Percentiles rank a stretch among this genome's conserved stretches.
These are phyloP conservation scores for Spinacia oleracea DNA, from an alignment of 179 eudicot genomes.

Conservation along the genomic window DNA sequence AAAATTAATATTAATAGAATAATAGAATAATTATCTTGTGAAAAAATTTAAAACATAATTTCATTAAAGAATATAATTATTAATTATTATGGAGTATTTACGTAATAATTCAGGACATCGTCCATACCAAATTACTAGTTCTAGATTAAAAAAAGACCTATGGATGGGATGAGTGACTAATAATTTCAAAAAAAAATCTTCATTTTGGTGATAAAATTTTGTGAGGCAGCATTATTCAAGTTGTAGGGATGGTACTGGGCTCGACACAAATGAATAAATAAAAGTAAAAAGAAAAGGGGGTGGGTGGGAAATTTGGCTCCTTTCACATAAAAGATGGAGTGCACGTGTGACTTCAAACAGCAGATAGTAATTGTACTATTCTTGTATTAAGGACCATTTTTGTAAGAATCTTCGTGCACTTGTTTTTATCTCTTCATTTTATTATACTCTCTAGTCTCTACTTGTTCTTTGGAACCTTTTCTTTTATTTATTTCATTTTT, in stretches of 20 bases:
- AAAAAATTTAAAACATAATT: too few species aligned
- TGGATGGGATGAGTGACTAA: too few species aligned
- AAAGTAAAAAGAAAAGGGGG: conserved; percentile 11
- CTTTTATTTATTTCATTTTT: background rate
- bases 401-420: conserved; percentile 46
- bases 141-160: conserved; percentile 1
- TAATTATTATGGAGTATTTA: too few species aligned
- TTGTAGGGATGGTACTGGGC: conserved; percentile 12
- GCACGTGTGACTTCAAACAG: conserved; percentile 55
- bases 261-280: conserved; percentile 12
- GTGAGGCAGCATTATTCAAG: conserved; percentile 1
- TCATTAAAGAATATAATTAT: too few species aligned
- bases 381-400: background rate
- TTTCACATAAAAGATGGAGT: conserved; percentile 27
- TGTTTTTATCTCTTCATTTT: conserved; percentile 29
- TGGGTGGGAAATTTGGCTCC: conserved; percentile 13
- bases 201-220: background rate
- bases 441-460: background rate
- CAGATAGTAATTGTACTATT: too few species aligned
- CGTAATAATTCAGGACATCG: too few species aligned
- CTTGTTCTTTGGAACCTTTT: background rate
- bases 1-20: too few species aligned
- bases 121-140: too few species aligned
- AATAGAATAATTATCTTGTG: too few species aligned
- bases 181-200: background rate